phyloP scores from a whole-genome alignment of 257 asterid species.

The Solanum sejunctum region DNA sequence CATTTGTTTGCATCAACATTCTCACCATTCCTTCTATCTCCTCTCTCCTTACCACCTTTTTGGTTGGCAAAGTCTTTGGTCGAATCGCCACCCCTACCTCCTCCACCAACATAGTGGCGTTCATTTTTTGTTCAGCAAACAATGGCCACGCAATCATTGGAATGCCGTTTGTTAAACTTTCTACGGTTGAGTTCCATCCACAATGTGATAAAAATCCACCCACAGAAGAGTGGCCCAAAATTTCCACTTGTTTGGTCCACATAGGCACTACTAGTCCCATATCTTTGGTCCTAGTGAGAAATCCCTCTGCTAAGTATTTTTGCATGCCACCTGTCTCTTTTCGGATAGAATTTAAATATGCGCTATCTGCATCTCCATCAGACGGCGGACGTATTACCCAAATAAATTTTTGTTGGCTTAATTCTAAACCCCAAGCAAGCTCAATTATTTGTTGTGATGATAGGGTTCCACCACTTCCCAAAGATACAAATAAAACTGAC shows the following conservation, averaged over 20 bases:
- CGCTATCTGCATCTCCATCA: not conserved
- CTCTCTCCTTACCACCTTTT: not conserved
- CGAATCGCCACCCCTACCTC: not conserved
- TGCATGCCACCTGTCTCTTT: not conserved
- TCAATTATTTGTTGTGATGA: not conserved
- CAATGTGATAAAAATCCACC: not conserved
- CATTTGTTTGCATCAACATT: not conserved
- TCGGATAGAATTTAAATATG: not conserved
- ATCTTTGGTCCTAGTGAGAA: not conserved
- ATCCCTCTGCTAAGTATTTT: not conserved
- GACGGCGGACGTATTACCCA: not conserved
- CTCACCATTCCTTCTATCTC: not conserved
- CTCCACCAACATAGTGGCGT: not conserved
- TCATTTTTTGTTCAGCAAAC: not conserved
- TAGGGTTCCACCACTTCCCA: conserved; percentile 1
- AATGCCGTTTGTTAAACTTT: not conserved
- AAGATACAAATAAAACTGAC: not conserved
- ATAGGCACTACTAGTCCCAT: not conserved
- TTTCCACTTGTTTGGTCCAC: not conserved
- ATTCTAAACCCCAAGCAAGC: conserved; percentile 4
- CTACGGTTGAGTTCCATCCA: not conserved
- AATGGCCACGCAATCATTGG: not conserved
- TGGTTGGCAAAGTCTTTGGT: not conserved
- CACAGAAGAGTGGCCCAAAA: not conserved
- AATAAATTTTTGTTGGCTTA: not conserved